Percentiles rank a stretch among this genome's conserved stretches.
Conservation (phyloP, 441 rosid genomes). For the Syzygium syzygioides region DNA sequence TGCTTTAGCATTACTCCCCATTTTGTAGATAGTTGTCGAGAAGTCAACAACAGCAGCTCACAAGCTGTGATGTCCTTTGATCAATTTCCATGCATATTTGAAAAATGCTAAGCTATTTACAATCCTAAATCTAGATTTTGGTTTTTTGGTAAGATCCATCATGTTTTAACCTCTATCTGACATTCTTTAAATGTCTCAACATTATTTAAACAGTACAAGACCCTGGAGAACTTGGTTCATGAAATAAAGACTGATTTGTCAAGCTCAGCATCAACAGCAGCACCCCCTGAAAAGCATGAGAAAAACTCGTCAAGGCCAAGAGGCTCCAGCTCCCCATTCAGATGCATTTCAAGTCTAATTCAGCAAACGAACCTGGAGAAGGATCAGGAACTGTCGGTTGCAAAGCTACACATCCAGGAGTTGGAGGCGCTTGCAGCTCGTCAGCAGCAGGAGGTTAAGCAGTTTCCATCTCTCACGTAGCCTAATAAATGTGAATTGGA, state of each 20-base stretch:
- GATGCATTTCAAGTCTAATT: conserved; percentile 84
- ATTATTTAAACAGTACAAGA: conserved; percentile 58
- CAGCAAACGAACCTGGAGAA: conserved; percentile 86
- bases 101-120: background rate
- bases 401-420: conserved; percentile 66
- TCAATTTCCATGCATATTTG: background rate
- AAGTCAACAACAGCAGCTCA: background rate
- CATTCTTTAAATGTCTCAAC: background rate
- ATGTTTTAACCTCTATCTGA: background rate
- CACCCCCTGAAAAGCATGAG: conserved; percentile 42
- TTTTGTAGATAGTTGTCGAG: background rate
- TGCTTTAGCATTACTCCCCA: background rate
- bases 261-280: conserved; percentile 32
- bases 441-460: conserved; percentile 76
- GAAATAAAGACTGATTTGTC: conserved; percentile 50
- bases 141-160: background rate
- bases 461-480: background rate
- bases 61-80: background rate
- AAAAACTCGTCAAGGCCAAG: conserved; percentile 51
- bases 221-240: conserved; percentile 71
- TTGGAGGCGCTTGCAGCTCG: conserved; percentile 49
- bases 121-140: background rate
- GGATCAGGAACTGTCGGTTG: conserved; percentile 69
- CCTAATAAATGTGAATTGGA: background rate
- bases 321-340: conserved; percentile 96